These are phyloP conservation scores for Pseudonitzschia multiseries DNA, from an alignment of 108 stramenopile species.

Conservation along the genomic window DNA sequence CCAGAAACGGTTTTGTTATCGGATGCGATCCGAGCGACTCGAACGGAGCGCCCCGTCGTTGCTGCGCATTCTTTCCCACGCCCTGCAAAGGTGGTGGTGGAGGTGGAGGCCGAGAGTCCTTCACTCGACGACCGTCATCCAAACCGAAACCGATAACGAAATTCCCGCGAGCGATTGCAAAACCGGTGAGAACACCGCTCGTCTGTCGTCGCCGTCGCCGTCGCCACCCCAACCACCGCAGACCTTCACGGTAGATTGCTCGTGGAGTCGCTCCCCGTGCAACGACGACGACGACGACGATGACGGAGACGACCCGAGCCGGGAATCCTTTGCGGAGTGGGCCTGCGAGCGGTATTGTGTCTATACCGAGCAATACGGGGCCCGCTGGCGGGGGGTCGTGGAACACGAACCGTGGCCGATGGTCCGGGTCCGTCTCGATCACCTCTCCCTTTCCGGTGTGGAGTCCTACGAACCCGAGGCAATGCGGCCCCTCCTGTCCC, in stretches of 20 bases:
- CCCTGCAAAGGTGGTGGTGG: neutral
- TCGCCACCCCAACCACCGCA: neutral
- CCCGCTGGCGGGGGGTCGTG: neutral
- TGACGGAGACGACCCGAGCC: neutral
- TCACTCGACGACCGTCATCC: neutral
- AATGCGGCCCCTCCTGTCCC: conserved; percentile 2
- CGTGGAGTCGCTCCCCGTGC: neutral
- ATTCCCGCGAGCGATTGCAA: too few relatives aligned
- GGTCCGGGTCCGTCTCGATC: neutral
- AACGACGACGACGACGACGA: neutral
- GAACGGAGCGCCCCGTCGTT: neutral
- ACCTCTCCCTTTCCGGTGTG: neutral
- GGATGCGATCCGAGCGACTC: conserved; percentile 9
- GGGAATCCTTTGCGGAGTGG: neutral
- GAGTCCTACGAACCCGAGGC: neutral
- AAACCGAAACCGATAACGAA: neutral
- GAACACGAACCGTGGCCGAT: conserved; percentile 18
- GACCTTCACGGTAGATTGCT: conserved; percentile 12
- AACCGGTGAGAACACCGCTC: neutral
- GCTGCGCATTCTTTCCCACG: neutral
- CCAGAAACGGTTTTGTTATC: neutral
- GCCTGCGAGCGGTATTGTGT: conserved; percentile 13
- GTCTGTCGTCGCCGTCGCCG: neutral
- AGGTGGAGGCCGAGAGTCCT: neutral
- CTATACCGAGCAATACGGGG: neutral